Percentiles rank a stretch among this genome's conserved stretches.
These are phyloP conservation scores for Oenanthe javanica DNA, from an alignment of 140 eudicot species.

Conservation along the genomic window DNA sequence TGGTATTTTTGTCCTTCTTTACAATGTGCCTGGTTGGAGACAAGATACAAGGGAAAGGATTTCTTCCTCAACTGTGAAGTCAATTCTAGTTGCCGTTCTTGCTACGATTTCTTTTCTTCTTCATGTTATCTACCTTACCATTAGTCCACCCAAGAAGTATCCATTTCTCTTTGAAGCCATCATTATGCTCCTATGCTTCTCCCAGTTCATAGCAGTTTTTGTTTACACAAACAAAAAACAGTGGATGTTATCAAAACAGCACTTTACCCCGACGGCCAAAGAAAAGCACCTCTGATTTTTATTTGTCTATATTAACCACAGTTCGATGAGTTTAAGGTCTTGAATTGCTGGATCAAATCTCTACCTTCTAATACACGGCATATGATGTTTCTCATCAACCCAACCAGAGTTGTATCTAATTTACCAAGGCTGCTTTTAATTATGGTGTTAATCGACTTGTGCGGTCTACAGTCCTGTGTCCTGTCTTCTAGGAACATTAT, in stretches of 20 bases:
- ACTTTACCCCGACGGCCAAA: conserved; percentile 14
- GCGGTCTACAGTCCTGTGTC: background rate
- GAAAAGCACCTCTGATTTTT: conserved; percentile 38
- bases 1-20: conserved; percentile 55
- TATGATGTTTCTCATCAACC: background rate
- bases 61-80: conserved; percentile 19
- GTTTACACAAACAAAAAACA: conserved; percentile 59
- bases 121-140: conserved; percentile 56
- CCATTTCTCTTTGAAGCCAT: conserved; percentile 87
- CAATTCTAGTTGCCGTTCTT: conserved; percentile 24
- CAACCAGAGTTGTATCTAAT: background rate
- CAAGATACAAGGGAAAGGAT: conserved; percentile 20
- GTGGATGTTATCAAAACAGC: conserved; percentile 46
- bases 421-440: background rate
- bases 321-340: background rate
- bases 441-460: background rate
- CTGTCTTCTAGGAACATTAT: background rate
- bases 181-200: conserved; percentile 79
- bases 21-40: conserved; percentile 52
- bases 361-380: background rate
- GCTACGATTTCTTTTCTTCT: conserved; percentile 39
- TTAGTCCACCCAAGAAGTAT: conserved; percentile 65
- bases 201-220: conserved; percentile 65
- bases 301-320: background rate
- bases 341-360: background rate